Conservation (phyloP, 2,329 filamentous ascomycete genomes). For the Ilyonectria sp. region DNA sequence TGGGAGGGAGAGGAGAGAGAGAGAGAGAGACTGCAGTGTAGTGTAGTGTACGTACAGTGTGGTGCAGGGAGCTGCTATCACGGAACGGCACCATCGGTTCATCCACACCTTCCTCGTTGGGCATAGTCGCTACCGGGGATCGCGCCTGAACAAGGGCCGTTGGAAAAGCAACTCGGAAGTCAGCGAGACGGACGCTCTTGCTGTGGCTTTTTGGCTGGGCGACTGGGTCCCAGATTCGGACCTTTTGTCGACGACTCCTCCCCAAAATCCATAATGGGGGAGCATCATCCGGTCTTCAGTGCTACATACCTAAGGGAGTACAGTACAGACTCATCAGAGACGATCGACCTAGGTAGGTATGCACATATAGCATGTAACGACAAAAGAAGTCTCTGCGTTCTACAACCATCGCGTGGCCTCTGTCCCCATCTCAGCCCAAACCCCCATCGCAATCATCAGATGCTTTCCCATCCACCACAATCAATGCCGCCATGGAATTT, state of each 20-base stretch:
- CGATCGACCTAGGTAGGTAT: no score
- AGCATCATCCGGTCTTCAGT: no score
- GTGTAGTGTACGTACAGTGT: no score
- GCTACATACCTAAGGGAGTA: no score
- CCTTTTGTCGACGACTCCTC: constrained; percentile 42
- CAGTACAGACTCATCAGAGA: no score
- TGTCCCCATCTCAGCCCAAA: constrained; percentile 3
- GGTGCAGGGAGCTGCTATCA: constrained; percentile 23
- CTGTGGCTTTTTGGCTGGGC: constrained; percentile 11
- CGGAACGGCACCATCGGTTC: constrained; percentile 28
- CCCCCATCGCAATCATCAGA: constrained; percentile 20
- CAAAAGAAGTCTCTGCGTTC: no score
- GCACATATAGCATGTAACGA: no score
- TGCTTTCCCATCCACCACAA: neutral
- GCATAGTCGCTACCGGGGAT: constrained; percentile 25
- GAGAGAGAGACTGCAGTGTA: no score
- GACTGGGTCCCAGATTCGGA: constrained; percentile 37
- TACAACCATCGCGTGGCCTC: neutral
- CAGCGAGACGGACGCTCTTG: neutral
- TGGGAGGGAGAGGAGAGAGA: neutral
- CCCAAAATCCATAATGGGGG: constrained; percentile 11
- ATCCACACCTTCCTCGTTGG: constrained; percentile 32
- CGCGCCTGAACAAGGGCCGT: constrained; percentile 15
- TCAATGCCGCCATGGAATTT: constrained; percentile 6
- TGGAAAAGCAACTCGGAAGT: constrained; percentile 3